Conservation (phyloP, 805 yeast genomes). For the Wickerhamomyces strasburgensis region DNA sequence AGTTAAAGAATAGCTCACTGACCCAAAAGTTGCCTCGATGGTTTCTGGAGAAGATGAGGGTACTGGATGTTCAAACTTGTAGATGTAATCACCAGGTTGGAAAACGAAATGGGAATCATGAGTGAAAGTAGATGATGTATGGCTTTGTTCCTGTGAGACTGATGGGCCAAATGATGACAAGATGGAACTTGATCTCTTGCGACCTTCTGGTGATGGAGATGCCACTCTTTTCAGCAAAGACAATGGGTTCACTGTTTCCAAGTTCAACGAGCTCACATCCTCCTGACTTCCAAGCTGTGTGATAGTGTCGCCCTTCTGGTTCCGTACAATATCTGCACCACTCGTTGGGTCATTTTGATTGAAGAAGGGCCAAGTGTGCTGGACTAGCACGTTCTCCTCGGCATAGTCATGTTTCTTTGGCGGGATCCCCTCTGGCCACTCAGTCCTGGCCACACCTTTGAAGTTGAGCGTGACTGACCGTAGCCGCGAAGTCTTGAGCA, state of each 20-base stretch:
- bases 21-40: slow-evolving; percentile 73
- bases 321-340: slow-evolving; percentile 37
- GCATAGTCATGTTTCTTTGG: slow-evolving; percentile 66
- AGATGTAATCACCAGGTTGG: slow-evolving; percentile 85
- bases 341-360: slow-evolving; percentile 31
- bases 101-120: slow-evolving; percentile 37
- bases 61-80: slow-evolving; percentile 85
- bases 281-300: slow-evolving; percentile 1
- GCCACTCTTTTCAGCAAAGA: slow-evolving; percentile 22
- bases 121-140: too few species aligned
- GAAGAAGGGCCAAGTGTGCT: slow-evolving; percentile 89
- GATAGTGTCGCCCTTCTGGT: neutral
- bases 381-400: slow-evolving; percentile 62
- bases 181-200: slow-evolving; percentile 14
- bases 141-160: slow-evolving; percentile 2
- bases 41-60: slow-evolving; percentile 82
- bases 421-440: slow-evolving; percentile 98
- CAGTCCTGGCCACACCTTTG: slow-evolving; percentile 70
- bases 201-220: slow-evolving; percentile 22
- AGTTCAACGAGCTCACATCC: slow-evolving; percentile 21
- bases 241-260: slow-evolving; percentile 24
- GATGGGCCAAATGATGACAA: slow-evolving; percentile 5
- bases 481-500: slow-evolving; percentile 67
- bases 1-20: slow-evolving; percentile 64
- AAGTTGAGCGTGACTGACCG: slow-evolving; percentile 58